These are phyloP conservation scores for Nakaseomyces uthaithaninus DNA, from an alignment of 1,139 yeast genomes.

Conservation along the genomic window DNA sequence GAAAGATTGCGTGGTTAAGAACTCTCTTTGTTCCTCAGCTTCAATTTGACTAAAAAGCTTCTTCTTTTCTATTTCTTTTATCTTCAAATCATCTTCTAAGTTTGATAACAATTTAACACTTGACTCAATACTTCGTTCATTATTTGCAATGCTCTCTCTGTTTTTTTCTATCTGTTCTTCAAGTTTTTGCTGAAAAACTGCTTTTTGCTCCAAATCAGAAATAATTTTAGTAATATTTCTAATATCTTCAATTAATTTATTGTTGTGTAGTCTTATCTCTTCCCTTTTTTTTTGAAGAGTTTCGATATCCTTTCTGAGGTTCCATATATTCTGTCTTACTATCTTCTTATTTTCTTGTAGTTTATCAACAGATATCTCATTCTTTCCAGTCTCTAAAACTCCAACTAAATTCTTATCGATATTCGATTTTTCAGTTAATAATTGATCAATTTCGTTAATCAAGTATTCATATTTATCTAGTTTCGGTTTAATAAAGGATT, in stretches of 20 bases:
- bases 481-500: conserved; percentile 19
- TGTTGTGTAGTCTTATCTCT: not conserved
- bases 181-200: not conserved
- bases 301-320: conserved; percentile 4
- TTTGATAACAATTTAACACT: not conserved
- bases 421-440: conserved; percentile 44
- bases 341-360: conserved; percentile 2
- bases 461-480: conserved; percentile 20
- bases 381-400: conserved; percentile 40
- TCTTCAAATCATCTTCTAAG: too few relatives aligned
- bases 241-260: conserved; percentile 3
- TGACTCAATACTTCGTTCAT: conserved; percentile 7
- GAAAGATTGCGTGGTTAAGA: not conserved
- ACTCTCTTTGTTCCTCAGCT: conserved; percentile 2
- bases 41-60: conserved; percentile 1
- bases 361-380: conserved; percentile 39
- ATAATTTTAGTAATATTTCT: conserved; percentile 19
- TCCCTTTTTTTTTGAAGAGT: not conserved
- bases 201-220: conserved; percentile 4
- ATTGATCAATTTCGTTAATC: conserved; percentile 35
- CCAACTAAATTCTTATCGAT: conserved; percentile 40
- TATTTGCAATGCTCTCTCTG: conserved; percentile 1
- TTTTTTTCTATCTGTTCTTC: not conserved
- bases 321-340: not conserved
- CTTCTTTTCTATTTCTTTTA: conserved; percentile 4